phyloP scores from a whole-genome alignment of 768 basidiomycete genomes.

The Trametes meyenii region DNA sequence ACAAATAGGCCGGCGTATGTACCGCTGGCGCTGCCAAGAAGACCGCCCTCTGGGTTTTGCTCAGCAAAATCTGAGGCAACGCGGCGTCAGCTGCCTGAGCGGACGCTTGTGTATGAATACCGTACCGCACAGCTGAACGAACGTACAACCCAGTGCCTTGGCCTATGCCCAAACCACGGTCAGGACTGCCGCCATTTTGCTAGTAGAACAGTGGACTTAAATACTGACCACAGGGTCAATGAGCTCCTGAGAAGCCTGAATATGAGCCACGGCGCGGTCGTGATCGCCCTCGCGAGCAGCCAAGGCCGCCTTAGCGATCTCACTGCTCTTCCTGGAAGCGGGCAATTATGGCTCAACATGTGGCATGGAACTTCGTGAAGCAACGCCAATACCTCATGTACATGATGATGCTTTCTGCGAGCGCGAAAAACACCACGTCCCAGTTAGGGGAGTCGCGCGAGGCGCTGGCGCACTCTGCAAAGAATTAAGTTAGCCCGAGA shows the following conservation, averaged over 20 bases:
- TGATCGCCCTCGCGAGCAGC: slow-evolving; percentile 7
- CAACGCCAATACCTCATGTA: slow-evolving; percentile 3
- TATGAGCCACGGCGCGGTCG: not conserved
- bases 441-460: slow-evolving; percentile 1
- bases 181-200: not conserved
- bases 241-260: slow-evolving; percentile 1
- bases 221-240: slow-evolving; percentile 6
- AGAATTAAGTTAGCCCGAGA: not conserved
- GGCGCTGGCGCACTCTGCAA: not conserved
- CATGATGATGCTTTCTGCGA: slow-evolving; percentile 5
- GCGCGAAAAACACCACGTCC: slow-evolving; percentile 2
- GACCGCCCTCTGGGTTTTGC: not conserved
- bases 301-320: not conserved
- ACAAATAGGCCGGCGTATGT: slow-evolving; percentile 8
- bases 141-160: slow-evolving; percentile 8
- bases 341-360: too few relatives aligned
- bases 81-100: not conserved
- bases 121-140: slow-evolving; percentile 16
- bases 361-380: not conserved
- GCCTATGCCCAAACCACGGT: not conserved
- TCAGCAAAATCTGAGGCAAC: slow-evolving; percentile 4
- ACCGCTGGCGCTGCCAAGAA: not conserved
- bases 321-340: not conserved
- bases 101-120: not conserved
- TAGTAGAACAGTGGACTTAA: too few relatives aligned